Base-by-base conservation (phyloP, 75 land plant genomes). In the Cryptomeria japonica region DNA sequence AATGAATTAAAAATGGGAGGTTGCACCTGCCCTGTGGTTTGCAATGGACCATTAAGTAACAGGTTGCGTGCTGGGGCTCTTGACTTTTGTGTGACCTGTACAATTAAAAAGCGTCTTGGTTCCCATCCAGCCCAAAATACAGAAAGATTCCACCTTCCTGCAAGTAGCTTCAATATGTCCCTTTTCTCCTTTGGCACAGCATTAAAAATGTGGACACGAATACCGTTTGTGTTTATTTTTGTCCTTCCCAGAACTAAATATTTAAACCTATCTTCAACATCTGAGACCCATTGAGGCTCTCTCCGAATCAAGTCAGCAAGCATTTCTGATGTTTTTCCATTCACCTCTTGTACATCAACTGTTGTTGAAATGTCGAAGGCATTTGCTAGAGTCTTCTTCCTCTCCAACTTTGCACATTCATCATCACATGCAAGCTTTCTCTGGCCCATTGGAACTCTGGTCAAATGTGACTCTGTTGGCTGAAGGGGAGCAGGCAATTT, bases 251-350 rank as follows among this genome's bases (percentile, higher is more conserved):
- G 90, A 12, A 98, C 95, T 83, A 98, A 75, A 82, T 88, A 97
- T 89, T 93, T 97, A 78, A 96, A 97, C 64, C 99, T 92, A 78
- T 98, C 99, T 87, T 98, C 99, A 68, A 98, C 89, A 16, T 96
- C 91, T 55, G 94, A 55, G 22, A 98, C 96, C 96, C 98, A 98
- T 88, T 98, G 97, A 3, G 99, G 93, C 39, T 98, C 99, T 83
- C 96, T 93, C 87, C 96, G 89, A 13, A 92, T 70, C 12, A 97
- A 87, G 72, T 97, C 99, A 22, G 88, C 73, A 38, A 98, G 88
- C 47, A 91, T 47, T 55, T 98, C 96, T 42, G 97, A 92, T 15
- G 86, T 90, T 85, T 94, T 94, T 13, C 94, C 92, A 88, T 92
- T 92, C 85, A 94, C 88, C 36, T 92, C 91, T 39, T 92, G 91